Conservation (phyloP, 2,329 filamentous ascomycete species). For the Onygenales sp. region DNA sequence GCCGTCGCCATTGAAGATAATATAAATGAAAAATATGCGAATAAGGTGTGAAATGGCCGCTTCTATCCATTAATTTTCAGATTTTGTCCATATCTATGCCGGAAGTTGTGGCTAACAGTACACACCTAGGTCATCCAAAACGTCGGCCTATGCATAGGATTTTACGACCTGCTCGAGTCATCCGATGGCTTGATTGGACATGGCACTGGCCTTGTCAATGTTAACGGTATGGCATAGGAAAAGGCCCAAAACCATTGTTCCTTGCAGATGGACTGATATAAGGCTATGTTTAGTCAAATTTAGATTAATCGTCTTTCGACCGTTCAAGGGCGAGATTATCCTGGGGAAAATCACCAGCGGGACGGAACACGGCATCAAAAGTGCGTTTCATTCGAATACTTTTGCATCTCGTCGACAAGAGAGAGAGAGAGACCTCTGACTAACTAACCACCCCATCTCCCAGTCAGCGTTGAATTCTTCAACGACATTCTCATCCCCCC, state of each 20-base stretch:
- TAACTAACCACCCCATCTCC: background rate
- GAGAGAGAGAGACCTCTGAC: too few species aligned
- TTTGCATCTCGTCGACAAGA: too few species aligned
- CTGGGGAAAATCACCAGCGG: constrained; percentile 72
- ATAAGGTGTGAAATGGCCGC: constrained; percentile 51
- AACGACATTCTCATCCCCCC: constrained; percentile 78
- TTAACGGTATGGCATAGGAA: constrained; percentile 58
- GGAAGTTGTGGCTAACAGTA: background rate
- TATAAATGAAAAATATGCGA: constrained; percentile 93
- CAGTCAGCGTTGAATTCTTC: constrained; percentile 83
- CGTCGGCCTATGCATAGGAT: constrained; percentile 83
- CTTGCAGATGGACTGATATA: background rate
- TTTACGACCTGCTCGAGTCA: constrained; percentile 81
- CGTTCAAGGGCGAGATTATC: constrained; percentile 90
- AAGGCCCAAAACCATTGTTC: background rate
- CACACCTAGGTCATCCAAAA: constrained; percentile 67
- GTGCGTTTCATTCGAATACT: constrained; percentile 31
- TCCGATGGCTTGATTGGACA: constrained; percentile 93
- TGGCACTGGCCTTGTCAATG: constrained; percentile 83
- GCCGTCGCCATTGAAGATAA: constrained; percentile 85
- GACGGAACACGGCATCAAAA: constrained; percentile 61
- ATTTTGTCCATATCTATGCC: too few species aligned
- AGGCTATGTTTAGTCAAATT: constrained; percentile 63
- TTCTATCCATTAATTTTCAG: background rate
- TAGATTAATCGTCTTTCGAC: constrained; percentile 83